Conservation (phyloP, 2,329 filamentous ascomycete species). For the Xylariaceae sp. region DNA sequence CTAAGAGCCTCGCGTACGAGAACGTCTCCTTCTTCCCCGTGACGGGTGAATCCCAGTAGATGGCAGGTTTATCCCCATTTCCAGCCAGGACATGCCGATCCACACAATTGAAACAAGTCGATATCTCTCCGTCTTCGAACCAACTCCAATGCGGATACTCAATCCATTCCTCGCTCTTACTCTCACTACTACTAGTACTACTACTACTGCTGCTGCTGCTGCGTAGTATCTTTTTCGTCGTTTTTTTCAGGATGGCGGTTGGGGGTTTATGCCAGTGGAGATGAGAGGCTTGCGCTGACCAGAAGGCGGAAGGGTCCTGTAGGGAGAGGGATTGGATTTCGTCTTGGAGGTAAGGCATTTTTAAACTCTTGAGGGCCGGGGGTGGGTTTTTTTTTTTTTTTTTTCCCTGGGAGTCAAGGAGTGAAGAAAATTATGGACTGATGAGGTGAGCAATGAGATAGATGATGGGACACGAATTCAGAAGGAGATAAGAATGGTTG, state of each 20-base stretch:
- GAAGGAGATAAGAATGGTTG: no score
- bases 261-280: conserved; percentile 79
- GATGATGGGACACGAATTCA: background rate
- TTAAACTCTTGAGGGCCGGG: background rate
- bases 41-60: conserved; percentile 85
- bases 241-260: conserved; percentile 51
- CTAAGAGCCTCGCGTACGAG: conserved; percentile 69
- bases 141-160: conserved; percentile 76
- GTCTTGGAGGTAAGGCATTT: conserved; percentile 40
- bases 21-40: conserved; percentile 64
- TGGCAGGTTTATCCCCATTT: conserved; percentile 66
- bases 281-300: conserved; percentile 66
- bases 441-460: background rate
- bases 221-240: conserved; percentile 54
- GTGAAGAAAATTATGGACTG: background rate
- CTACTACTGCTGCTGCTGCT: conserved; percentile 38
- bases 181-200: no score
- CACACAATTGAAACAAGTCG: conserved; percentile 85
- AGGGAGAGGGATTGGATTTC: conserved; percentile 54
- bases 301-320: conserved; percentile 65
- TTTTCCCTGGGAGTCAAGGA: background rate
- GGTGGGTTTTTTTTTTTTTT: background rate
- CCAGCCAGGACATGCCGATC: conserved; percentile 81
- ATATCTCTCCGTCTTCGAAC: conserved; percentile 86
- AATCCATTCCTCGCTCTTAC: conserved; percentile 21